These are phyloP conservation scores for Peterozyma xylosa DNA, from an alignment of 805 yeast genomes.

Conservation along the genomic window DNA sequence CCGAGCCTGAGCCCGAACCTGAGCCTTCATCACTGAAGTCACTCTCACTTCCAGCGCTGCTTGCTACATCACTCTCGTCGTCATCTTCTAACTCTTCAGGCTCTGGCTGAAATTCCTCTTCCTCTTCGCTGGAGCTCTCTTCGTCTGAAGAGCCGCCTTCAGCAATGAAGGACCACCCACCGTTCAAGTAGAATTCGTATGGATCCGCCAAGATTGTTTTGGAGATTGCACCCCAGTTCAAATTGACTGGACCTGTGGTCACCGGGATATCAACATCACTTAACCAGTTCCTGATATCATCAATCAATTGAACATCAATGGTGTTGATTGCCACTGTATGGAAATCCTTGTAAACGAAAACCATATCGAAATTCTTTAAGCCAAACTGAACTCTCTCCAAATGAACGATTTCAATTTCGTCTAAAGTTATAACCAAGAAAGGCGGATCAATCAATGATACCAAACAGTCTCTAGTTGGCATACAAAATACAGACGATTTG, in stretches of 20 bases:
- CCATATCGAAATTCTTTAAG: conserved; percentile 90
- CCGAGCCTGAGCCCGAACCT: conserved; percentile 13
- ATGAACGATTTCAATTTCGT: conserved; percentile 90
- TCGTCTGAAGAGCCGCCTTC: conserved; percentile 78
- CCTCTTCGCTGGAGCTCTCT: conserved; percentile 61
- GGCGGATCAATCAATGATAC: conserved; percentile 94
- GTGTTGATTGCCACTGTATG: conserved; percentile 93
- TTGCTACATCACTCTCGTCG: conserved; percentile 27
- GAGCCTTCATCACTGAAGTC: conserved; percentile 19
- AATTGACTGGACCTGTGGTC: conserved; percentile 90
- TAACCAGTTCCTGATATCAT: conserved; percentile 92
- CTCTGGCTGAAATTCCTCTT: conserved; percentile 64
- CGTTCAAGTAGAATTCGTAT: conserved; percentile 85
- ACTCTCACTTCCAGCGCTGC: conserved; percentile 19
- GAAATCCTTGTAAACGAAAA: conserved; percentile 93
- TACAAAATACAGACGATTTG: conserved; percentile 86
- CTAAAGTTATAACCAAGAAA: conserved; percentile 82
- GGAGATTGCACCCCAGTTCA: conserved; percentile 95
- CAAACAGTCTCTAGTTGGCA: conserved; percentile 96
- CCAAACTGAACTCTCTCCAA: conserved; percentile 97
- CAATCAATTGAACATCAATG: conserved; percentile 86
- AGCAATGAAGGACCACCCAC: conserved; percentile 94
- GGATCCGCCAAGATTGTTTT: conserved; percentile 90
- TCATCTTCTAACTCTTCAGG: conserved; percentile 46
- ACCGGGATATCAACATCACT: conserved; percentile 96